Base-by-base conservation (phyloP, 1,139 yeast genomes). In the Geotrichum australiense region DNA sequence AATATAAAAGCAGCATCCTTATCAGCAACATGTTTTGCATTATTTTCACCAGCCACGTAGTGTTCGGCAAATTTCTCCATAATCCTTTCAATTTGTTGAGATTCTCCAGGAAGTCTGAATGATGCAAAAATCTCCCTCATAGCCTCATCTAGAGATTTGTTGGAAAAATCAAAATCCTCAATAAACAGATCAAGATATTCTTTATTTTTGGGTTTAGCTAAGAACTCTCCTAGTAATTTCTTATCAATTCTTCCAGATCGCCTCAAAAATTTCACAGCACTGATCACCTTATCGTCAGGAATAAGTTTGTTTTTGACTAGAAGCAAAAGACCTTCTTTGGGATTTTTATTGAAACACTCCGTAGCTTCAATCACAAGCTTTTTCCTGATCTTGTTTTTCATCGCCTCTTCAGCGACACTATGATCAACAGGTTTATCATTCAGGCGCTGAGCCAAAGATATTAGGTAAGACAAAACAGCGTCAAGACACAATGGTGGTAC, bases 401-500 rank as follows among this genome's bases (percentile, higher is more conserved):
- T 43, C 19, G 59, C 44, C 24, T 46, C 39, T 11, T 49, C 50
- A 19, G 52, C 51, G 22, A 39, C 22, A 12, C 40, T 47, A 4
- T 55, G 43, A 8, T 59, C 50, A 7, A 52, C 48, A 3, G 51
- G 6, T n/a, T 19, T 10, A 14, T 34, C 37, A 6, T 49, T 50
- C n/a, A 77, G 65, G 49, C 86, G 68, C 27, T 74, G 78, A 50
- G 74, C 73, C 31, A 87, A 68, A n/a, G 80, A 79, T 43, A 77
- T 72, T 27, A 87, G 68, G 50, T 81, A 78, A 2, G 84, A 72
- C 25, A 91, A 68, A 2, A 91, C 62, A 2, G 97, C 95, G 55
- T 91, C 97, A 37, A 91, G 68, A 55, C 97, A 91, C 8, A 89
- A 73, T 1, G 97, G 96, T 0, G 98, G 97, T 1, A 91, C 95